Conservation (phyloP, 306 rosid species). For the Medicago arabica region DNA sequence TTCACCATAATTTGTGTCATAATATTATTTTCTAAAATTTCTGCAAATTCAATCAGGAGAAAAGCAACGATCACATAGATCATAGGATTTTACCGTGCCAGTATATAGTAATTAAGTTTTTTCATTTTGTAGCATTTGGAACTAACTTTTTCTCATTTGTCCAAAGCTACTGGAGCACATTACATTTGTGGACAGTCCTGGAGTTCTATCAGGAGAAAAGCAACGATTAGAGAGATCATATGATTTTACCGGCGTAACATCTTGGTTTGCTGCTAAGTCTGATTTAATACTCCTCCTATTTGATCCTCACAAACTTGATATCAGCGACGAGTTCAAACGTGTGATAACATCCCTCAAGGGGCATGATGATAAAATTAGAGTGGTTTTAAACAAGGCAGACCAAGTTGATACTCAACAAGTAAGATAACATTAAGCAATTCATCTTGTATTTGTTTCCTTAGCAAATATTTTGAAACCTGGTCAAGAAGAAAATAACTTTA, state of each 20-base stretch:
- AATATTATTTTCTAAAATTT: neutral
- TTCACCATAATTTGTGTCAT: neutral
- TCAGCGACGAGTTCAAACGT: conserved; percentile 95
- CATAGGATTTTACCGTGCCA: neutral
- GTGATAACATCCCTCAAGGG: conserved; percentile 88
- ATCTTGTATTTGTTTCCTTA: conserved; percentile 1
- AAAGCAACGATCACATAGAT: neutral
- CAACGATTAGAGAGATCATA: conserved; percentile 90
- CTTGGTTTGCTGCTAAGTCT: conserved; percentile 98
- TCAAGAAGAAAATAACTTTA: neutral
- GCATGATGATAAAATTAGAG: conserved; percentile 92
- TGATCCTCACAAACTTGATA: conserved; percentile 98
- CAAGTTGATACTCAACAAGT: conserved; percentile 98
- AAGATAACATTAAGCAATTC: conserved; percentile 18
- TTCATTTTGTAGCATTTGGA: conserved; percentile 23
- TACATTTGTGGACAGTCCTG: conserved; percentile 95
- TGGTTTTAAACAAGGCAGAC: conserved; percentile 90
- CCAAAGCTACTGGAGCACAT: conserved; percentile 79
- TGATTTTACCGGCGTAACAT: conserved; percentile 89
- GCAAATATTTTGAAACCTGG: neutral
- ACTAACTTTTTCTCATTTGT: conserved; percentile 22
- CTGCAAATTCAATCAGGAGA: neutral
- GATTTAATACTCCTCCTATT: conserved; percentile 89
- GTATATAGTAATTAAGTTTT: neutral
- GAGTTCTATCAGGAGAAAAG: conserved; percentile 97